These are phyloP conservation scores for Tetradesmus lagerheimii DNA, from an alignment of 139 green algal genomes.

Conservation along the genomic window DNA sequence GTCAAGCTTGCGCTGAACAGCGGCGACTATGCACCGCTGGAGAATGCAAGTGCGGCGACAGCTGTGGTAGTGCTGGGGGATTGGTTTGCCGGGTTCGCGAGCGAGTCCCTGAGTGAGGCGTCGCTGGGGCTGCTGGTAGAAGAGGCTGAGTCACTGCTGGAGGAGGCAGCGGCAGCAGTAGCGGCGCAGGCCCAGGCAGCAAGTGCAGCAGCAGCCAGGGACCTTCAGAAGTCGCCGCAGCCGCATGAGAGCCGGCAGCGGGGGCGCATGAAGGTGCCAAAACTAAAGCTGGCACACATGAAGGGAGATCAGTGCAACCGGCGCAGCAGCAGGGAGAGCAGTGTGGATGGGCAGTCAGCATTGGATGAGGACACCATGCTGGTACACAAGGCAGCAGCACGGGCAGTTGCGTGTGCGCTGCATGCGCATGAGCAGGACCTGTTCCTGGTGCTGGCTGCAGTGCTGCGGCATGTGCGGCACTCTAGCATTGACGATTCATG, in stretches of 20 bases:
- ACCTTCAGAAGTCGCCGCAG: neutral
- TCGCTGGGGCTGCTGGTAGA: constrained; percentile 34
- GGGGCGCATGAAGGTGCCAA: neutral
- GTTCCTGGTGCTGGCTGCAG: constrained; percentile 58
- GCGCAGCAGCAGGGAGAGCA: neutral
- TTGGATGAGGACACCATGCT: constrained; percentile 8
- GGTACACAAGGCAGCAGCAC: constrained; percentile 39
- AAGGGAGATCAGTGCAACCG: neutral
- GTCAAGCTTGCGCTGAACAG: constrained; percentile 38
- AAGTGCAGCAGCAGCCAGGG: neutral
- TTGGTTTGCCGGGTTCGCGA: constrained; percentile 55
- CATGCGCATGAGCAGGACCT: constrained; percentile 61
- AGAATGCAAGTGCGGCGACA: constrained; percentile 31
- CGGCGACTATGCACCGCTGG: constrained; percentile 30
- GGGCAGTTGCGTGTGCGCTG: constrained; percentile 26
- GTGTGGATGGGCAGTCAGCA: too few species aligned
- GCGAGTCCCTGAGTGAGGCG: neutral
- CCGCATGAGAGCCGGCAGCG: neutral
- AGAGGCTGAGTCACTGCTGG: constrained; percentile 29
- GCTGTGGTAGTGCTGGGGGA: constrained; percentile 48
- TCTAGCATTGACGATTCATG: constrained; percentile 33
- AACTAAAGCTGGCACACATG: neutral
- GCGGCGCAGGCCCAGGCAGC: neutral
- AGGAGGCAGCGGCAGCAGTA: neutral
- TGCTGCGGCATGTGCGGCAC: constrained; percentile 48